A percentile compares a stretch with the other conserved stretches of the same genome.
Evolutionary conservation across 306 rosid genomes (phyloP).

Genomic region (Corylus avellana): DNA sequence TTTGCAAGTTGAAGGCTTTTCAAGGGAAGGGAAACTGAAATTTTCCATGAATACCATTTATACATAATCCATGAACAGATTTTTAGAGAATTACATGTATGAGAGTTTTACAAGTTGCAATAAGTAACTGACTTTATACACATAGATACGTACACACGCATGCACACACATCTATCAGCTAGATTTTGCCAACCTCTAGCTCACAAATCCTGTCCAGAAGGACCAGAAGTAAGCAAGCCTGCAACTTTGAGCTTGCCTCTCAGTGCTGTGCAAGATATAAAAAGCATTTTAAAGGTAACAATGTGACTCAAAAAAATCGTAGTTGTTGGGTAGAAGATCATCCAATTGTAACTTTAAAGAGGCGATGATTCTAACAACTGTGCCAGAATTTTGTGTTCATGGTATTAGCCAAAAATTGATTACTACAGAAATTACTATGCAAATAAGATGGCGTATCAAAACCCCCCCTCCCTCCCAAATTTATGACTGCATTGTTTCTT

Average conservation of each 20-base stretch:
- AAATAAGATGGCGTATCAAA: not conserved
- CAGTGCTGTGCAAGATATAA: not conserved
- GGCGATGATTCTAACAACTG: not conserved
- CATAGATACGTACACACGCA: not conserved
- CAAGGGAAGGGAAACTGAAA: not conserved
- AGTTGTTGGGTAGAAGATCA: not conserved
- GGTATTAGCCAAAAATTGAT: not conserved
- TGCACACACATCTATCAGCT: not conserved
- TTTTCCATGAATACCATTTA: not conserved
- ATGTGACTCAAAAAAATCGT: not conserved
- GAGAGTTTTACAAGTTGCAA: not conserved
- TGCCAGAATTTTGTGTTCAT: not conserved
- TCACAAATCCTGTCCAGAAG: not conserved
- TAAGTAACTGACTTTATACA: not conserved
- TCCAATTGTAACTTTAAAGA: not conserved
- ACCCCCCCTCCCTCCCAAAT: too few relatives aligned
- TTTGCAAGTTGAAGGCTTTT: not conserved
- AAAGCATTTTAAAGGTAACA: not conserved
- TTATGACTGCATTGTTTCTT: too few relatives aligned
- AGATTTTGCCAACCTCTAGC: not conserved
- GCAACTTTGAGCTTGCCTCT: not conserved
- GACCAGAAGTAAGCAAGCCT: not conserved
- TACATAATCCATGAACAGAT: not conserved
- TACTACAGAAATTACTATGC: too few relatives aligned
- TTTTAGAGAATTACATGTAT: not conserved